Conservation (phyloP, 2,329 filamentous ascomycete genomes). For the Diaporthe amygdali region DNA sequence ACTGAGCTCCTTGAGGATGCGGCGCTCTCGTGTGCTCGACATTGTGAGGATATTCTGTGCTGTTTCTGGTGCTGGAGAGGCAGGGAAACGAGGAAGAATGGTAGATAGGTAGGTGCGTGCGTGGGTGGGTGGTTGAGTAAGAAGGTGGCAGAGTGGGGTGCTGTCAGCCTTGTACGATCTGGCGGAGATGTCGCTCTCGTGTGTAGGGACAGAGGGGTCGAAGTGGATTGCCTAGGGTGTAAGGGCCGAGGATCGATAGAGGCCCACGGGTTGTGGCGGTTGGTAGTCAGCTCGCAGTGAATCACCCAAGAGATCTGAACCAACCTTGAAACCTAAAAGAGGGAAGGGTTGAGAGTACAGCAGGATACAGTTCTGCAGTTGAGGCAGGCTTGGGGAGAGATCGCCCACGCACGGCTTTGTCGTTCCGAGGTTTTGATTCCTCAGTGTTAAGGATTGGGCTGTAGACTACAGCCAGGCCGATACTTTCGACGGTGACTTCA, state of each 20-base stretch:
- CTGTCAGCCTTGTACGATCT: slow-evolving; percentile 13
- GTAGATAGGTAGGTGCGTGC: too few species aligned
- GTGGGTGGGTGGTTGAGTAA: neutral
- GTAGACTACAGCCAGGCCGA: neutral
- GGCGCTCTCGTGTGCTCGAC: slow-evolving; percentile 59
- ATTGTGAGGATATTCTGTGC: slow-evolving; percentile 35
- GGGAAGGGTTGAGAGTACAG: neutral
- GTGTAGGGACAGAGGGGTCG: neutral
- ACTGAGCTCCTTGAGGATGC: slow-evolving; percentile 76
- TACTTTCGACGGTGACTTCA: slow-evolving; percentile 15
- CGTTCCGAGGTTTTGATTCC: neutral
- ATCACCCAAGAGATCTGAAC: neutral
- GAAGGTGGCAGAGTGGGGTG: neutral
- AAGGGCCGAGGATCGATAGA: neutral
- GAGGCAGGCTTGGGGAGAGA: neutral
- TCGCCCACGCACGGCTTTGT: slow-evolving; percentile 4
- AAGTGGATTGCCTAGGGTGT: slow-evolving; percentile 3
- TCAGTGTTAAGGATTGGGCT: neutral
- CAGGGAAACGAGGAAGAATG: neutral
- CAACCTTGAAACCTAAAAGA: neutral
- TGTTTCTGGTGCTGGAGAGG: slow-evolving; percentile 20
- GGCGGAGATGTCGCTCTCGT: slow-evolving; percentile 1
- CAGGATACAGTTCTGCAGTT: neutral
- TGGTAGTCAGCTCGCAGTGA: neutral
- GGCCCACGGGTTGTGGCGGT: neutral